A percentile compares a stretch with the other conserved stretches of the same genome.
These are phyloP conservation scores for Bipolaris oryzae DNA, from an alignment of 2,329 filamentous ascomycete species.

Conservation along the genomic window DNA sequence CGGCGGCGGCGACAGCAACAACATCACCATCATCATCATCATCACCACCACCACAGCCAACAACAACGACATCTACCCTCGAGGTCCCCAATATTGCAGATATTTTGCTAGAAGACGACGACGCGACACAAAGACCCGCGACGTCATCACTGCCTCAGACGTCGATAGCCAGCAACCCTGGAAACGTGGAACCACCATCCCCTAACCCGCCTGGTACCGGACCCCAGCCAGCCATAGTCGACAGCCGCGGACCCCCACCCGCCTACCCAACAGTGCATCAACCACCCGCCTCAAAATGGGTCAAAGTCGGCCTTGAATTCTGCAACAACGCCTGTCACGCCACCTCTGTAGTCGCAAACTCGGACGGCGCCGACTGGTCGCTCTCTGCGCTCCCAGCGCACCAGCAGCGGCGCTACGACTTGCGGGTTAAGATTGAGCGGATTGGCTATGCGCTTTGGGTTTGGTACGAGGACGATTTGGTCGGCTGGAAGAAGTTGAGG, in stretches of 20 bases:
- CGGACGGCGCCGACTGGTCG: slow-evolving; percentile 64
- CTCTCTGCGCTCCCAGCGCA: slow-evolving; percentile 55
- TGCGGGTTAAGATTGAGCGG: slow-evolving; percentile 63
- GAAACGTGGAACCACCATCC: slow-evolving; percentile 13
- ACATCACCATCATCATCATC: too few relatives aligned
- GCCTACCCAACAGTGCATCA: slow-evolving; percentile 39
- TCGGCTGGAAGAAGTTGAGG: slow-evolving; percentile 62
- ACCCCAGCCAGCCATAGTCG: slow-evolving; percentile 20
- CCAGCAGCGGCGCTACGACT: slow-evolving; percentile 52
- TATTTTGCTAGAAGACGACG: slow-evolving; percentile 22
- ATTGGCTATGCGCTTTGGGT: slow-evolving; percentile 63
- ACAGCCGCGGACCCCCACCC: slow-evolving; percentile 37
- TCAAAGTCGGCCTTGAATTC: slow-evolving; percentile 65
- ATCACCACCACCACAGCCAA: too few relatives aligned
- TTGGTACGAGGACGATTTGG: slow-evolving; percentile 58
- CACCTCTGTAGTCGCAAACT: slow-evolving; percentile 62
- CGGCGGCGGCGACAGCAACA: slow-evolving; percentile 15
- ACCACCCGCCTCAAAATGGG: slow-evolving; percentile 61
- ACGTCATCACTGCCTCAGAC: slow-evolving; percentile 19
- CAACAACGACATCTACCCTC: slow-evolving; percentile 13
- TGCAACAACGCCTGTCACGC: slow-evolving; percentile 61
- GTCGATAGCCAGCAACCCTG: neutral
- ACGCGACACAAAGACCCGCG: slow-evolving; percentile 16
- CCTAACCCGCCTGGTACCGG: slow-evolving; percentile 21
- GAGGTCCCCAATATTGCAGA: slow-evolving; percentile 22